phyloP scores from a whole-genome alignment of 345 rosid genomes.

The Hypericum androsaemum region DNA sequence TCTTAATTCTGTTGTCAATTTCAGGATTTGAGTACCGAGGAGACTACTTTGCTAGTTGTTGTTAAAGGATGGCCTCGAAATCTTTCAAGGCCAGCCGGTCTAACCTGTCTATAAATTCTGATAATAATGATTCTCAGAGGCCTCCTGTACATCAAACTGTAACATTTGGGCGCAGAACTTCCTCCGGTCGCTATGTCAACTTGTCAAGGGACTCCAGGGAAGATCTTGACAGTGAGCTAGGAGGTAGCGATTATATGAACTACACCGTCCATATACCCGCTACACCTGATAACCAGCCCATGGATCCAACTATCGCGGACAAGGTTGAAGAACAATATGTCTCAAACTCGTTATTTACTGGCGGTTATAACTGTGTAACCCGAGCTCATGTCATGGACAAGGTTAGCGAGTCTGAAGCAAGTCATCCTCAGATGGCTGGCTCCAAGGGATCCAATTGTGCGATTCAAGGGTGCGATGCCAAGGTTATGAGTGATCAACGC shows the following conservation, averaged over 20 bases:
- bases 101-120: background rate
- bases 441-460: background rate
- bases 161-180: background rate
- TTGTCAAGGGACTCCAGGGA: conserved; percentile 2
- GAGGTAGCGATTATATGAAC: background rate
- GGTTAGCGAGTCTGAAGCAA: conserved; percentile 1
- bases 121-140: background rate
- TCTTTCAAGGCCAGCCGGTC: conserved; percentile 55
- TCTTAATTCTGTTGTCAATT: too few relatives aligned
- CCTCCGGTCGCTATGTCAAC: background rate
- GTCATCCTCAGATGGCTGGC: conserved; percentile 1
- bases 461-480: background rate
- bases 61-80: conserved; percentile 45
- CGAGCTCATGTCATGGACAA: background rate
- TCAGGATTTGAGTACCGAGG: too few relatives aligned
- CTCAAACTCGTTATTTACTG: background rate
- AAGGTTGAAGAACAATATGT: conserved; percentile 1
- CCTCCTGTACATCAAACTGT: background rate
- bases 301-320: background rate
- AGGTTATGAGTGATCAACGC: conserved; percentile 1
- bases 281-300: conserved; percentile 1
- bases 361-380: background rate
- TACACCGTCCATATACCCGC: background rate
- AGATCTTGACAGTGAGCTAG: background rate
- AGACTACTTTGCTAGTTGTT: too few relatives aligned